Evolutionary conservation across 2,329 filamentous ascomycete genomes (phyloP).

Genomic region (Penicillium brasilianum): DNA sequence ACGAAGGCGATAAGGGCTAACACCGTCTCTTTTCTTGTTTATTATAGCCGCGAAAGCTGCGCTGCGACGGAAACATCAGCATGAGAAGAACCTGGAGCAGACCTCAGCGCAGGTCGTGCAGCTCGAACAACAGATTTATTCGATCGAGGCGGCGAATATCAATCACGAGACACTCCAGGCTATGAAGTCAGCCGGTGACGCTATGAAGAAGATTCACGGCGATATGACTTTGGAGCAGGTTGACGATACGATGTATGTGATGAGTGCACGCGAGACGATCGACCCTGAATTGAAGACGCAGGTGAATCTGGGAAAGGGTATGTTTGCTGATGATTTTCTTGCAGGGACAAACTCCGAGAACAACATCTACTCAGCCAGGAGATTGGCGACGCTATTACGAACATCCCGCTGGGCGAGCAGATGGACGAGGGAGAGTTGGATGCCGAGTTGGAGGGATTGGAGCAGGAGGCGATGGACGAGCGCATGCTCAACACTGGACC

Average conservation of each 20-base stretch:
- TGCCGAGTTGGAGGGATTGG: conserved; percentile 80
- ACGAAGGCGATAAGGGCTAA: neutral
- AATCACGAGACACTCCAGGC: conserved; percentile 94
- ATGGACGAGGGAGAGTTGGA: conserved; percentile 88
- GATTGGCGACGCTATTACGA: conserved; percentile 84
- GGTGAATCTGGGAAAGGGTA: neutral
- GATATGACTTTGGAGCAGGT: conserved; percentile 93
- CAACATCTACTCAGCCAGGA: conserved; percentile 93
- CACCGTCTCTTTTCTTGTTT: neutral
- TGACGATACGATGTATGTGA: conserved; percentile 85
- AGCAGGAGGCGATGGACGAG: conserved; percentile 91
- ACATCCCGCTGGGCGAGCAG: conserved; percentile 66
- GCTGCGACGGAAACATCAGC: conserved; percentile 89
- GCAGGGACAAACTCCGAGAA: conserved; percentile 86
- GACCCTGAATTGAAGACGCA: neutral
- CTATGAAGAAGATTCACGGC: conserved; percentile 92
- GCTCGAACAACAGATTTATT: conserved; percentile 92
- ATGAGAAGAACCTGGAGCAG: conserved; percentile 90
- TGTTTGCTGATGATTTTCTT: conserved; percentile 20
- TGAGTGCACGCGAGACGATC: neutral
- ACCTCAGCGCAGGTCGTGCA: conserved; percentile 88
- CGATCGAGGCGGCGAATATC: conserved; percentile 97
- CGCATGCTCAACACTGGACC: conserved; percentile 89
- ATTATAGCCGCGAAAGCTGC: conserved; percentile 82
- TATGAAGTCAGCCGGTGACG: conserved; percentile 87